phyloP scores from a whole-genome alignment of 2,329 filamentous ascomycete genomes.

The Akanthomyces dipterigenus region DNA sequence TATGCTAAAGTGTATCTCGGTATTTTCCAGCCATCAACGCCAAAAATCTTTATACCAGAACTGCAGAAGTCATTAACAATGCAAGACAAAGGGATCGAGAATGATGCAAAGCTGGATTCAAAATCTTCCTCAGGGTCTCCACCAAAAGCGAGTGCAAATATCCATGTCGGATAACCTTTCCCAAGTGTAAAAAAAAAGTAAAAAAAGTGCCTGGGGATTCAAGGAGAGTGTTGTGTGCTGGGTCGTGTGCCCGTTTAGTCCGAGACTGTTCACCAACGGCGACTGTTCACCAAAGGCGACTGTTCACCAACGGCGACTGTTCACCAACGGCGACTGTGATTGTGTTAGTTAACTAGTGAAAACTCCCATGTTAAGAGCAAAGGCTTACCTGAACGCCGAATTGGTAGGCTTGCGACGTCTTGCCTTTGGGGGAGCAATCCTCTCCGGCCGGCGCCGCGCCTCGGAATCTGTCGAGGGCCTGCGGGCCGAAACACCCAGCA shows the following conservation, averaged over 20 bases:
- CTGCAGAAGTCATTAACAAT: neutral
- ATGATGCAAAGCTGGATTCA: neutral
- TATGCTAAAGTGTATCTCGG: neutral
- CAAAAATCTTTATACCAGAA: neutral
- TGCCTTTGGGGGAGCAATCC: neutral
- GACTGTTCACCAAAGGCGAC: too few relatives aligned
- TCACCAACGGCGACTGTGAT: slow-evolving; percentile 5
- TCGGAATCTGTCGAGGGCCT: slow-evolving; percentile 5
- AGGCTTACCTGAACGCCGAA: slow-evolving; percentile 10
- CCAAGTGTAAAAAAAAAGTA: neutral
- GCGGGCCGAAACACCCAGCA: slow-evolving; percentile 9
- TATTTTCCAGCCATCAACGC: slow-evolving; percentile 7
- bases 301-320: neutral
- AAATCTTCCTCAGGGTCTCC: neutral
- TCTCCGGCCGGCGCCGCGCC: neutral
- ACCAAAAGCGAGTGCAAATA: neutral
- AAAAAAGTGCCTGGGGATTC: neutral
- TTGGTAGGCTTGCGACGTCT: slow-evolving; percentile 8
- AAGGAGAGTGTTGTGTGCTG: neutral
- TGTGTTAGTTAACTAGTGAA: neutral
- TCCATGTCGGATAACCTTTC: neutral
- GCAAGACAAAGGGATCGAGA: neutral
- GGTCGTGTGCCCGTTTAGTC: neutral
- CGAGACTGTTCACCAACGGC: neutral
- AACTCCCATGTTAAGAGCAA: too few relatives aligned